Conservation (phyloP, 2,329 filamentous ascomycete species). For the Penicillium occitanis region DNA sequence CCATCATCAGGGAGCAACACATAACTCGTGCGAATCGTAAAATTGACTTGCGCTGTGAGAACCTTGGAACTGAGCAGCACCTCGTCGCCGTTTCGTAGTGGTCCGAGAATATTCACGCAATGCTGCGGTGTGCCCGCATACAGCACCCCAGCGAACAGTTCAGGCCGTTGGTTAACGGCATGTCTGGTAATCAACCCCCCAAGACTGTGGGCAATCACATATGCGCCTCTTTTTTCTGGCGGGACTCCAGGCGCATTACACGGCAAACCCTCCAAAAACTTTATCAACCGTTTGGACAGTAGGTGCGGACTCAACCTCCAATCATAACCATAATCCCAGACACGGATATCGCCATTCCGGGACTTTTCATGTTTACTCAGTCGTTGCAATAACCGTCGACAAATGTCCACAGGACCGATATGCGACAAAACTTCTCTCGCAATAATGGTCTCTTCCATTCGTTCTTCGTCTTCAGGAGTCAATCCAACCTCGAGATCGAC, state of each 20-base stretch:
- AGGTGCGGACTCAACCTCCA: constrained; percentile 84
- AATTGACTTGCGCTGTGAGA: constrained; percentile 88
- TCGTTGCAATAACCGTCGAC: constrained; percentile 75
- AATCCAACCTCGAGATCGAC: constrained; percentile 87
- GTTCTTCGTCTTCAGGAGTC: constrained; percentile 76
- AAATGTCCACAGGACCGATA: constrained; percentile 89
- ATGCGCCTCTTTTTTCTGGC: constrained; percentile 63
- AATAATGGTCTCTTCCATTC: constrained; percentile 78
- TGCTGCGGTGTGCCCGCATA: constrained; percentile 83
- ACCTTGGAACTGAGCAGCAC: constrained; percentile 87
- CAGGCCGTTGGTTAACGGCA: constrained; percentile 79
- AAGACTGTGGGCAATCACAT: constrained; percentile 80
- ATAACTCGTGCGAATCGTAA: constrained; percentile 83
- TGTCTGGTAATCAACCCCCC: constrained; percentile 86
- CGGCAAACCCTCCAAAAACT: constrained; percentile 71
- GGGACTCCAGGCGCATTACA: constrained; percentile 65
- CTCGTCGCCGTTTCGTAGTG: constrained; percentile 86
- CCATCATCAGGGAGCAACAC: constrained; percentile 83
- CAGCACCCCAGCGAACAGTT: constrained; percentile 80
- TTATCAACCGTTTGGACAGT: constrained; percentile 68
- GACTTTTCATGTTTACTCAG: constrained; percentile 73
- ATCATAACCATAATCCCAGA: constrained; percentile 93
- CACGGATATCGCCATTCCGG: constrained; percentile 66
- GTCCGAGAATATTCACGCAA: constrained; percentile 88
- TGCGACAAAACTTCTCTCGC: constrained; percentile 86